phyloP scores from a whole-genome alignment of 202 grass and related monocot genomes.

The Sporobolus alterniflorus region DNA sequence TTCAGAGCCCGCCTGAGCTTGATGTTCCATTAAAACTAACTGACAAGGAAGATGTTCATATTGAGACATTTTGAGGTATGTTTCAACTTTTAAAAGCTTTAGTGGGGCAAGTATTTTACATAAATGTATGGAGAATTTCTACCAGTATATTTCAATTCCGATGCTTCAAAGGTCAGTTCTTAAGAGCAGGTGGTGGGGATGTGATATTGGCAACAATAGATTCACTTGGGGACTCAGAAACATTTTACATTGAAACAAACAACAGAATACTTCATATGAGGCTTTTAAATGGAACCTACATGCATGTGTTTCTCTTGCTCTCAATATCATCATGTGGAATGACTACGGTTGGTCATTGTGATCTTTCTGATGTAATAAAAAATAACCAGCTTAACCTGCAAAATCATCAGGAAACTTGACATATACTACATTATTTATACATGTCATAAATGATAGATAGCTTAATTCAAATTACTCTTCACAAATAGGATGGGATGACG shows the following conservation, averaged over 20 bases:
- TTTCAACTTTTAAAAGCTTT: not conserved
- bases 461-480: slow-evolving; percentile 56
- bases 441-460: slow-evolving; percentile 55
- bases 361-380: slow-evolving; percentile 7
- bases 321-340: not conserved
- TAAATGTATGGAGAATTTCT: slow-evolving; percentile 75
- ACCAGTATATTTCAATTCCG: slow-evolving; percentile 57
- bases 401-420: slow-evolving; percentile 35
- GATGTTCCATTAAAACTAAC: slow-evolving; percentile 74
- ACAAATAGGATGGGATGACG: slow-evolving; percentile 67
- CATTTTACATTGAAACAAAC: slow-evolving; percentile 58
- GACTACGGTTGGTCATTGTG: not conserved
- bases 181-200: slow-evolving; percentile 42
- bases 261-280: slow-evolving; percentile 63
- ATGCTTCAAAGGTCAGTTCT: slow-evolving; percentile 59
- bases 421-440: slow-evolving; percentile 41
- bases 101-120: not conserved
- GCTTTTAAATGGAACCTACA: slow-evolving; percentile 56
- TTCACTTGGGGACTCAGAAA: slow-evolving; percentile 50
- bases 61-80: slow-evolving; percentile 70
- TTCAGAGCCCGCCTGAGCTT: slow-evolving; percentile 78
- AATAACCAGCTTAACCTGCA: slow-evolving; percentile 18
- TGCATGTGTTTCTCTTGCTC: slow-evolving; percentile 50
- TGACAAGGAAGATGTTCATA: slow-evolving; percentile 52
- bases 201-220: slow-evolving; percentile 52